Percentiles rank a stretch among this genome's conserved stretches.
Evolutionary conservation across 805 yeast genomes (phyloP).

Genomic region (Saccharomycopsis microspora): DNA sequence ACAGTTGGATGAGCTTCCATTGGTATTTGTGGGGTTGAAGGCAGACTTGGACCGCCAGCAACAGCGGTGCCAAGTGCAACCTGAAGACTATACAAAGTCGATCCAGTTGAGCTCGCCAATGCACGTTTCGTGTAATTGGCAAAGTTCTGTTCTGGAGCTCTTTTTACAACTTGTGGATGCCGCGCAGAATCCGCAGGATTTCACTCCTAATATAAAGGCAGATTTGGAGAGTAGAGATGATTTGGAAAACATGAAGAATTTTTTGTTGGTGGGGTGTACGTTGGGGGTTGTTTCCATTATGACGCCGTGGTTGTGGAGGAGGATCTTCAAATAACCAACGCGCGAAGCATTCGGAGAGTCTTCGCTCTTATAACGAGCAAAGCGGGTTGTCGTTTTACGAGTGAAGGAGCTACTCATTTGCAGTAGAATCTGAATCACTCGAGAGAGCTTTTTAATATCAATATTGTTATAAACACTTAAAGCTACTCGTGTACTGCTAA

Average conservation of each 20-base stretch:
- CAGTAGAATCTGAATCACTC: too few relatives aligned
- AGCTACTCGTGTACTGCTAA: too few relatives aligned
- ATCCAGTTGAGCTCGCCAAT: conserved; percentile 53
- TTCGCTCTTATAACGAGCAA: too few relatives aligned
- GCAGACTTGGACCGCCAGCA: conserved; percentile 96
- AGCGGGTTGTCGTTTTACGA: too few relatives aligned
- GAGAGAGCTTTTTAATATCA: too few relatives aligned
- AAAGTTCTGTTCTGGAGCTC: conserved; percentile 72
- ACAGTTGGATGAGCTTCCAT: conserved; percentile 55
- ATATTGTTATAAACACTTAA: too few relatives aligned
- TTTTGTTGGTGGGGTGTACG: conserved; percentile 58
- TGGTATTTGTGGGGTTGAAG: conserved; percentile 81
- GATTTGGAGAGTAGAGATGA: conserved; percentile 40
- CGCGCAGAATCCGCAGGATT: conserved; percentile 63
- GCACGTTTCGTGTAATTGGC: conserved; percentile 87
- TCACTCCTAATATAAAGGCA: conserved; percentile 70
- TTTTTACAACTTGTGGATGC: conserved; percentile 84
- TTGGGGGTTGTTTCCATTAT: conserved; percentile 53
- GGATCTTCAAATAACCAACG: too few relatives aligned
- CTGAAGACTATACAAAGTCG: conserved; percentile 71
- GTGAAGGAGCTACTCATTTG: too few relatives aligned
- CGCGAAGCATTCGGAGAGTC: too few relatives aligned
- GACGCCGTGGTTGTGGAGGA: conserved; percentile 53
- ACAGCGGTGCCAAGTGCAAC: conserved; percentile 76
- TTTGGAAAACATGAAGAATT: conserved; percentile 32